Percentiles rank a stretch among this genome's conserved stretches.
Evolutionary conservation across 192 early-diverging fungal genomes (phyloP).

Genomic region (Backusella tuberculispora): DNA sequence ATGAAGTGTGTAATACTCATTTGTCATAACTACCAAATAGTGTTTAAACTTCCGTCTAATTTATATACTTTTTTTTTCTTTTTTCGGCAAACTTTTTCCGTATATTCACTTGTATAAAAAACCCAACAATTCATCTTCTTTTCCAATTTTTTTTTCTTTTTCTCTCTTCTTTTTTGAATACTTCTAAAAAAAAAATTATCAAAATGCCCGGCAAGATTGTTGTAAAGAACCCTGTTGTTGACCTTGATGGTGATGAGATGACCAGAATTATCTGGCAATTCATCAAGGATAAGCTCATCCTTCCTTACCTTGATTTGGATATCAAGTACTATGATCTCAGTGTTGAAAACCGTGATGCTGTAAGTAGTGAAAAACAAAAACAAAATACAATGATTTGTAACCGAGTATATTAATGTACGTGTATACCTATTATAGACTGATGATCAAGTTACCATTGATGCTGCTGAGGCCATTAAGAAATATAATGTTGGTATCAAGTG

Average conservation of each 20-base stretch:
- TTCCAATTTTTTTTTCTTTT: neutral
- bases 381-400: neutral
- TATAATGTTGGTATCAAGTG: constrained; percentile 99
- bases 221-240: constrained; percentile 85
- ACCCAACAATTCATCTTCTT: neutral
- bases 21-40: constrained; percentile 5
- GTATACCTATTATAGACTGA: constrained; percentile 58
- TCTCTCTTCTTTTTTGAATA: neutral
- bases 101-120: neutral
- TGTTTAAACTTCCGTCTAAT: neutral
- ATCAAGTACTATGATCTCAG: constrained; percentile 98
- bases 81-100: neutral
- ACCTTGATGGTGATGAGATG: constrained; percentile 97
- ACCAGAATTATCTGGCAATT: constrained; percentile 95
- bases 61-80: no score
- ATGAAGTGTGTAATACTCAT: constrained; percentile 16
- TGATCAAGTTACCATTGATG: constrained; percentile 92
- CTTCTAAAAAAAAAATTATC: neutral
- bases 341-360: constrained; percentile 85
- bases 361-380: constrained; percentile 28
- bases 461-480: constrained; percentile 94
- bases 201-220: constrained; percentile 49
- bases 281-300: constrained; percentile 93
- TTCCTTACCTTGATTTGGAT: constrained; percentile 85
- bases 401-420: neutral